Percentiles rank a stretch among this genome's conserved stretches.
phyloP scores from a whole-genome alignment of 805 yeast genomes.

The Cyberlindnera petersonii region DNA sequence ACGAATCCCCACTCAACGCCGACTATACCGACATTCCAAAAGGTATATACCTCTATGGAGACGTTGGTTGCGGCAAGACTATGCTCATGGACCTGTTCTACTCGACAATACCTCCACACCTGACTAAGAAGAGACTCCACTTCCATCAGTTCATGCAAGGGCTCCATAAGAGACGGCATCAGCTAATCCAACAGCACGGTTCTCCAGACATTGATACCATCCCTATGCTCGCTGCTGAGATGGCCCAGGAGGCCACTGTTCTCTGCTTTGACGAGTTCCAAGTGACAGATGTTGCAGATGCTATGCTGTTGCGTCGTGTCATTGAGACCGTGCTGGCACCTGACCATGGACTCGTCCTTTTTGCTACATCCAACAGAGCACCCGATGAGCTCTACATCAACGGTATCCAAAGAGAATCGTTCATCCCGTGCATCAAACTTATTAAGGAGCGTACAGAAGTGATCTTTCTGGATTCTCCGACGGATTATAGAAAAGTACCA shows the following conservation, averaged over 20 bases:
- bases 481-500: constrained; percentile 88
- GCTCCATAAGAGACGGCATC: constrained; percentile 83
- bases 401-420: constrained; percentile 89
- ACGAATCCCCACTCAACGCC: background rate
- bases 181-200: constrained; percentile 61
- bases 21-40: constrained; percentile 49
- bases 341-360: constrained; percentile 77
- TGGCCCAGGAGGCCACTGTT: constrained; percentile 71
- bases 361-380: constrained; percentile 92
- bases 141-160: constrained; percentile 97
- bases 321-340: constrained; percentile 62
- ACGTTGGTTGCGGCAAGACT: constrained; percentile 98
- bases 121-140: constrained; percentile 79
- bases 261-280: constrained; percentile 96
- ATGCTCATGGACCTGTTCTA: constrained; percentile 97
- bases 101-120: constrained; percentile 70
- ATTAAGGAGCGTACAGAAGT: constrained; percentile 73
- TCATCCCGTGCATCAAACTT: constrained; percentile 85
- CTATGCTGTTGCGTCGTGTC: constrained; percentile 85
- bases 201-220: constrained; percentile 70
- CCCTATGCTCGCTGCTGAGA: constrained; percentile 78
- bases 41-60: constrained; percentile 93
- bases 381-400: constrained; percentile 92
- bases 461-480: constrained; percentile 79
- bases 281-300: constrained; percentile 98